Evolutionary conservation across 2,329 filamentous ascomycete species (phyloP), one percentile per base, ranked within the genome.

Genomic region (Colletotrichum brevisporum): DNA sequence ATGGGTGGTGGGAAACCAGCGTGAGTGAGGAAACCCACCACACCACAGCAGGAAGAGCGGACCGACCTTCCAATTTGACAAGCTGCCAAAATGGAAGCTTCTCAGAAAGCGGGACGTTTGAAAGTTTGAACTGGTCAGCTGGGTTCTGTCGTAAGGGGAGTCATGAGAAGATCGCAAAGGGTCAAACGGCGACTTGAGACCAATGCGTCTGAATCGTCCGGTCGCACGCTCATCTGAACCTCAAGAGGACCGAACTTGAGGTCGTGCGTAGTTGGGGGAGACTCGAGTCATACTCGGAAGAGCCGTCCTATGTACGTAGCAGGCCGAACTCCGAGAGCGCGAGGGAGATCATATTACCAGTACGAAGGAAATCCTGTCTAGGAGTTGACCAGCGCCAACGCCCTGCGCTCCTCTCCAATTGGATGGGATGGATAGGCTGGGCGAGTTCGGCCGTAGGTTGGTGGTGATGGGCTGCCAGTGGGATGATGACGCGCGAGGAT

Each of bases 271-370:
- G 31, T 24, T 36, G 43, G 10, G 27, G 6, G 27, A 6, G 27
- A 4, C n/a, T 39, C 48, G 61, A 39, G 48, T 55, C 41, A 24
- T 39, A 39, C 6, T 10, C 41, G 6, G 3, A 36, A 31, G 15
- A 6, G 10, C 31, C 36, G 21, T 53, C n/a, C 16, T 36, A 36
- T 10, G 10, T 10, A 36, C 31, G 10, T 10, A 8, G 31, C 9
- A 50, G 13, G 66, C 50, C 61, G 61, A 59, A 50, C 16, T 54
- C 54, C 61, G 54, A 69, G 48, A 13, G 24, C 15, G 50, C 50
- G 54, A 59, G 41, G 41, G n/a, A 59, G 61, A 65, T 66, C 48
- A 51, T 43, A 18, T 27, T 18, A 47, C 36, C 13, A 31, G 12
- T 45, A 4, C 41, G 18, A 13, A 48, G 21, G 12, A 2, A 4